Evolutionary conservation across 2,329 filamentous ascomycete genomes (phyloP), one percentile per base, ranked within the genome.

Genomic region (Colletotrichum kahawae): DNA sequence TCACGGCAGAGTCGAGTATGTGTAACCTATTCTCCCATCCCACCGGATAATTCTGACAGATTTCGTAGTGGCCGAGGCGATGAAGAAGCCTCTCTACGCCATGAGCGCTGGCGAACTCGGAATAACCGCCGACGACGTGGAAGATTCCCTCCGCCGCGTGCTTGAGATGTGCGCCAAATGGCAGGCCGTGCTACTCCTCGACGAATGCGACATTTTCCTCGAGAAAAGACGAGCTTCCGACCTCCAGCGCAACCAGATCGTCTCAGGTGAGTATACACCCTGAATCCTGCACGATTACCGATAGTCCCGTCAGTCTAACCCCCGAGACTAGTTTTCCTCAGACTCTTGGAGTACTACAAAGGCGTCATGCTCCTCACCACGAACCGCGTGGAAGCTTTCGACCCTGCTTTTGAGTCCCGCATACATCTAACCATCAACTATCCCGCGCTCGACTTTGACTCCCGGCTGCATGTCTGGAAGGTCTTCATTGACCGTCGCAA

Each of bases 31-130:
- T 57, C 8, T 6, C 24, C 3, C 13, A 29, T 18, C 0, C 5
- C 12, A 9, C 24, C 18, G 2, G 2, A 3, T 2, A 24, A 1
- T 6, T 10, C 54, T 29, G 0, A 18, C 54, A 51, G 0, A 13
- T 21, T 1, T 6, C 4, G 1, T 10, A 57, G 54, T 57, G 13
- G 21, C 54, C 54, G 54, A 57, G 8, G 54, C 54, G 13, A 57
- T 57, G 54, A 57, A 57, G 56, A 60, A 31, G 56, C 56, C 56
- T 1, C 56, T 60, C 5, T 60, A 60, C 18, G 16, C 18, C 18
- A 29, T 34, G 56, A 34, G 56, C 10, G 56, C 56, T n/a, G 56
- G 56, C 27, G 18, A 29, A 31, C 31, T 60, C 0, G 56, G 56
- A 3, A 29, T 31, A 0, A 31, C 18, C 27, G 56, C 56, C 18